Conservation (phyloP, 495 filamentous ascomycete genomes). For the Trichoderma orchidacearum region DNA sequence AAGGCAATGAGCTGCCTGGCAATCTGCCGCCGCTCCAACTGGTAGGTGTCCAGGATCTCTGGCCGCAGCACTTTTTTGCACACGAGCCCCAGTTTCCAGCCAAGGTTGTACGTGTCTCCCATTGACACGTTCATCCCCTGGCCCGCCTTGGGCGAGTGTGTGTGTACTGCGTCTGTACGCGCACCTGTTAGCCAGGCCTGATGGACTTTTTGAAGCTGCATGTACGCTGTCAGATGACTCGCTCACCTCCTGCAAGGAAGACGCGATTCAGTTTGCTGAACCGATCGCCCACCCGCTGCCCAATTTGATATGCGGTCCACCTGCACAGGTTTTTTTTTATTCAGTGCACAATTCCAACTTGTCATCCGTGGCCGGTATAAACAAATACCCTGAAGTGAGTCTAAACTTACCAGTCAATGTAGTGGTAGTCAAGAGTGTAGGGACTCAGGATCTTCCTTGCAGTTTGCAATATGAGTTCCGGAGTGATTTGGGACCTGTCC, state of each 20-base stretch:
- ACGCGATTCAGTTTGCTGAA: conserved; percentile 46
- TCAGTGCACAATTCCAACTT: not conserved
- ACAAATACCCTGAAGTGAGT: conserved; percentile 18
- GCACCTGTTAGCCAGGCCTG: not conserved
- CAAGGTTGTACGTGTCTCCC: conserved; percentile 58
- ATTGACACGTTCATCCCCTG: conserved; percentile 67
- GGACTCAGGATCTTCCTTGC: not conserved
- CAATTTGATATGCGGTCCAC: conserved; percentile 45
- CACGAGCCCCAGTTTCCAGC: conserved; percentile 59
- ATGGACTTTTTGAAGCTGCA: too few relatives aligned
- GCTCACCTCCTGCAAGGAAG: conserved; percentile 43
- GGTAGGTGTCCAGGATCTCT: conserved; percentile 53
- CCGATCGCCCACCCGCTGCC: conserved; percentile 54
- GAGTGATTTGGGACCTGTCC: not conserved
- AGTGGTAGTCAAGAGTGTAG: conserved; percentile 1
- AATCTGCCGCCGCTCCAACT: conserved; percentile 51
- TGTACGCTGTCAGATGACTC: not conserved
- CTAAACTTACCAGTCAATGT: not conserved
- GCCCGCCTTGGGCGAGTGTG: conserved; percentile 56
- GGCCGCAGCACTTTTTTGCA: conserved; percentile 36
- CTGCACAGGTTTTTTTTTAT: conserved; percentile 1
- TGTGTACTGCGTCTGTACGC: conserved; percentile 43
- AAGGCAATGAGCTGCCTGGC: conserved; percentile 65
- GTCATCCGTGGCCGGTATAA: conserved; percentile 4
- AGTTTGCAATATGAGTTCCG: not conserved